A percentile compares a stretch with the other conserved stretches of the same genome.
phyloP scores from a whole-genome alignment of 1,139 yeast species.

The Geotrichum europaeum region DNA sequence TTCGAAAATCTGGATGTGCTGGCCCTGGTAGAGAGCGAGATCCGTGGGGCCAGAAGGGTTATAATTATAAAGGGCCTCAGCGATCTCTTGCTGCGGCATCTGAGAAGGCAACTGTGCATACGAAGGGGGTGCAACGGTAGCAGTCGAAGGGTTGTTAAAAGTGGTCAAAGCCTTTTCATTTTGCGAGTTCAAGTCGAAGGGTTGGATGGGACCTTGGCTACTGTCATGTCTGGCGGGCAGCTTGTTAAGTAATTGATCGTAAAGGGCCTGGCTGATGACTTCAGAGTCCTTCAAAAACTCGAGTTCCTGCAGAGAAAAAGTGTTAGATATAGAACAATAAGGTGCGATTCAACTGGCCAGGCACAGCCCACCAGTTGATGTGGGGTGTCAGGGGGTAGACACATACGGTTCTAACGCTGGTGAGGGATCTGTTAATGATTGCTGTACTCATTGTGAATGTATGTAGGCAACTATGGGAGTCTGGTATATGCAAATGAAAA shows the following conservation, averaged over 20 bases:
- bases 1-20: conserved; percentile 61
- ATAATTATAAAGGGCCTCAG: conserved; percentile 69
- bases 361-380: too few species aligned
- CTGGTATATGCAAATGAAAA: not conserved
- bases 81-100: conserved; percentile 35
- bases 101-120: conserved; percentile 4
- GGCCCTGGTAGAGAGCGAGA: conserved; percentile 57
- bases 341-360: too few species aligned
- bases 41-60: conserved; percentile 68
- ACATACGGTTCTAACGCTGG: conserved; percentile 60
- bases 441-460: conserved; percentile 7
- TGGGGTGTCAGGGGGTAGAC: not conserved
- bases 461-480: not conserved
- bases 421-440: conserved; percentile 63
- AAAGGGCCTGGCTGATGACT: conserved; percentile 59
- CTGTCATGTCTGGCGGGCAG: conserved; percentile 57
- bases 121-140: conserved; percentile 3
- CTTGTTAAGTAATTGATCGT: conserved; percentile 44
- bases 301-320: conserved; percentile 43
- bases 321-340: not conserved
- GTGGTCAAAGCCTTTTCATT: not conserved
- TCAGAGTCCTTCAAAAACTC: conserved; percentile 76
- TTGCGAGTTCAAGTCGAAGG: not conserved
- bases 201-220: conserved; percentile 46
- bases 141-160: not conserved